Evolutionary conservation across 176 grass and related monocot genomes (phyloP).

Genomic region (Triticum monococcum): DNA sequence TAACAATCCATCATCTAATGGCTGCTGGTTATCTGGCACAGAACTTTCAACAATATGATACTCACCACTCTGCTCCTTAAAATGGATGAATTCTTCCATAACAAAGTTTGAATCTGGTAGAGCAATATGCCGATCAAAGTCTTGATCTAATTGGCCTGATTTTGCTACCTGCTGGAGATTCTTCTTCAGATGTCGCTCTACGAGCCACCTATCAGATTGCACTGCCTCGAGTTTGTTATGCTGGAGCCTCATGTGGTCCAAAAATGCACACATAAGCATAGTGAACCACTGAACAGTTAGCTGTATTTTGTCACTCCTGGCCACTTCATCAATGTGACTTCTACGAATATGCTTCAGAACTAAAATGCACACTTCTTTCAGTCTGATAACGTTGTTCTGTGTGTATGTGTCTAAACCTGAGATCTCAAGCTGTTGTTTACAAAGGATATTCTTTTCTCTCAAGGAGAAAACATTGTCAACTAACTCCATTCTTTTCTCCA

Average conservation of each 20-base stretch:
- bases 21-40: background rate
- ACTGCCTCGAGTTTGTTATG: constrained; percentile 43
- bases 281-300: constrained; percentile 46
- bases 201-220: constrained; percentile 34
- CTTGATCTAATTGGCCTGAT: constrained; percentile 43
- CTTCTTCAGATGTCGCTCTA: constrained; percentile 58
- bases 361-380: constrained; percentile 42
- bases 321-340: constrained; percentile 27
- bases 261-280: constrained; percentile 47
- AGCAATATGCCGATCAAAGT: constrained; percentile 41
- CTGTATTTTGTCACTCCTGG: constrained; percentile 43
- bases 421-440: constrained; percentile 58
- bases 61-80: constrained; percentile 27
- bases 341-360: constrained; percentile 42
- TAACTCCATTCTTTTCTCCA: background rate
- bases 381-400: constrained; percentile 39
- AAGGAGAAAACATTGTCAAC: constrained; percentile 36
- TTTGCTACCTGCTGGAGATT: constrained; percentile 49
- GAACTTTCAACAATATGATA: constrained; percentile 1
- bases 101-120: constrained; percentile 55
- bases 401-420: constrained; percentile 40
- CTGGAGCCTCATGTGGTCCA: constrained; percentile 57
- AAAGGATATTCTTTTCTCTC: constrained; percentile 44
- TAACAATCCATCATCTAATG: background rate
- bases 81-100: constrained; percentile 53